Conservation (phyloP, 768 basidiomycete genomes). For the Candolleomyces efflorescens region DNA sequence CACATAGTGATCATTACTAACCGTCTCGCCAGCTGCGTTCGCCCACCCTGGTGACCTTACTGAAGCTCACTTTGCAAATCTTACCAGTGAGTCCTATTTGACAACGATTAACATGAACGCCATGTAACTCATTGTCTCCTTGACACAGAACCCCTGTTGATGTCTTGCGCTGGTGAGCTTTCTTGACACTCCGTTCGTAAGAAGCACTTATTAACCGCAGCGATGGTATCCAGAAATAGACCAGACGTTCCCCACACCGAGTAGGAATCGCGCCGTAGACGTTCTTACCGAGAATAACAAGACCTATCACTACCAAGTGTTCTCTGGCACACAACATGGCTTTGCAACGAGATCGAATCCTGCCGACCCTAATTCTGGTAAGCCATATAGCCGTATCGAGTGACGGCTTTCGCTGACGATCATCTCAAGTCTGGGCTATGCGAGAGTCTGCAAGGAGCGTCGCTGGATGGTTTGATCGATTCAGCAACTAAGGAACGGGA, state of each 20-base stretch:
- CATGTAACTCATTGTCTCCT: background rate
- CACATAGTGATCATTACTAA: background rate
- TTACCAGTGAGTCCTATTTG: slow-evolving; percentile 37
- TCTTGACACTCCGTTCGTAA: background rate
- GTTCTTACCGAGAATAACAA: slow-evolving; percentile 47
- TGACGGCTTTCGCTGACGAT: background rate
- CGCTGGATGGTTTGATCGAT: background rate
- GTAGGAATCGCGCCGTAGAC: slow-evolving; percentile 51
- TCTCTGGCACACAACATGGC: background rate
- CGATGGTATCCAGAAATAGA: slow-evolving; percentile 53
- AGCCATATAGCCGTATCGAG: background rate
- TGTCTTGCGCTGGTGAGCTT: slow-evolving; percentile 49
- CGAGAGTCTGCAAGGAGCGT: background rate
- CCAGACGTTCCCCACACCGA: slow-evolving; percentile 43
- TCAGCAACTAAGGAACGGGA: background rate
- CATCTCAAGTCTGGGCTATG: background rate
- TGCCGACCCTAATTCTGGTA: background rate
- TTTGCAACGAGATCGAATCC: background rate
- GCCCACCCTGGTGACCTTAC: slow-evolving; percentile 51
- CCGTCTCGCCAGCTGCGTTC: slow-evolving; percentile 38
- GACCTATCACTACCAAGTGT: slow-evolving; percentile 33
- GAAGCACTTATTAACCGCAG: background rate
- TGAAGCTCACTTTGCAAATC: slow-evolving; percentile 40
- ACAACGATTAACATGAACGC: background rate
- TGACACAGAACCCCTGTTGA: slow-evolving; percentile 44